Evolutionary conservation across 345 rosid species (phyloP).

Genomic region (Brassica rapa): DNA sequence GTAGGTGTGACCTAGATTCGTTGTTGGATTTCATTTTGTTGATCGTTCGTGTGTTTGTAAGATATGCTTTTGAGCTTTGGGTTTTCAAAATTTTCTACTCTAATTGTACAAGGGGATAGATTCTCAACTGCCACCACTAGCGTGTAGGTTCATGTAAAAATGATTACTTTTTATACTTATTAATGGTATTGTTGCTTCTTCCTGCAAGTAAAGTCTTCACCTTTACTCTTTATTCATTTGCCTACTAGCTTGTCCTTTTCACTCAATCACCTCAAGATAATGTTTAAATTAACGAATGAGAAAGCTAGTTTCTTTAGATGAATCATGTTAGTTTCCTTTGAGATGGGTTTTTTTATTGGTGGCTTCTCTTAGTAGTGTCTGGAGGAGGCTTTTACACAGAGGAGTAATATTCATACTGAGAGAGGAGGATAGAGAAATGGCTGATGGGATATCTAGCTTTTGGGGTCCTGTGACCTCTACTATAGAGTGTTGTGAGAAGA

Average conservation of each 20-base stretch:
- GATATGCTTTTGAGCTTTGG: background rate
- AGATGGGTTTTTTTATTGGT: background rate
- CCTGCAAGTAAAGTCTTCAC: slow-evolving; percentile 23
- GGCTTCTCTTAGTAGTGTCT: slow-evolving; percentile 18
- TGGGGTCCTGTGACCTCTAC: slow-evolving; percentile 95
- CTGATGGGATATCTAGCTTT: slow-evolving; percentile 70
- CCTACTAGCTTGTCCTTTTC: slow-evolving; percentile 16
- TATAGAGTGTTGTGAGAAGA: slow-evolving; percentile 83
- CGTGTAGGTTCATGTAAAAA: slow-evolving; percentile 10
- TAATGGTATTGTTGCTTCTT: slow-evolving; percentile 34
- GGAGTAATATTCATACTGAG: slow-evolving; percentile 5
- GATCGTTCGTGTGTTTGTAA: background rate
- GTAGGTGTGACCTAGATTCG: slow-evolving; percentile 21
- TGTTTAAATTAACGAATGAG: background rate
- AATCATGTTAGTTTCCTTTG: background rate
- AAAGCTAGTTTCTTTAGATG: background rate
- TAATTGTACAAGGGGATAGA: background rate
- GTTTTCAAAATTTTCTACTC: background rate
- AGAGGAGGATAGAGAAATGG: slow-evolving; percentile 53
- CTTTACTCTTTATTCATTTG: background rate
- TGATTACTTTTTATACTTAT: slow-evolving; percentile 29
- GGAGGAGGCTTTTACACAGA: background rate
- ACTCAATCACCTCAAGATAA: background rate
- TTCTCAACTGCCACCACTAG: slow-evolving; percentile 18
- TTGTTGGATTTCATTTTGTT: slow-evolving; percentile 1